phyloP scores from a whole-genome alignment of 2,329 filamentous ascomycete genomes.

The Hymenoscyphus repandus region DNA sequence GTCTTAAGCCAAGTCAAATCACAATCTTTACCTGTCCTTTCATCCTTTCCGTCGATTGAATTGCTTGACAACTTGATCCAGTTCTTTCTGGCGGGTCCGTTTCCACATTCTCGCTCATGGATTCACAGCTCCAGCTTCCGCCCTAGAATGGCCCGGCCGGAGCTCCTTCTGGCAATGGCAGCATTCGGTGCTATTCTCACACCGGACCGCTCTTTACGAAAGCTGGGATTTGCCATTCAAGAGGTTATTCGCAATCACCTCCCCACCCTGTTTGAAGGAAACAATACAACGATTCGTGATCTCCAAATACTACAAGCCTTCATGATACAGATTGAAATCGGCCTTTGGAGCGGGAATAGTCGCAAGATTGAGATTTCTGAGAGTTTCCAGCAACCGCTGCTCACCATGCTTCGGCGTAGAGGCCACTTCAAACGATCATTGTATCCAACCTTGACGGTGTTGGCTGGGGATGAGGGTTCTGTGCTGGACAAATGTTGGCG shows the following conservation, averaged over 20 bases:
- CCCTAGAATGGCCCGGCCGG: conserved; percentile 6
- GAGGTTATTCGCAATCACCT: conserved; percentile 14
- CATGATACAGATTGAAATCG: conserved; percentile 45
- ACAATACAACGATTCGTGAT: conserved; percentile 45
- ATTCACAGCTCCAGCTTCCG: conserved; percentile 18
- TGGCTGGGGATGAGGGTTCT: conserved; percentile 47
- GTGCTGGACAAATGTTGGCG: conserved; percentile 60
- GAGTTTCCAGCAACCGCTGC: conserved; percentile 44
- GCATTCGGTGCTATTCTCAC: conserved; percentile 17
- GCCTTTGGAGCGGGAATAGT: conserved; percentile 54
- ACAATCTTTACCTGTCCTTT: too few relatives aligned
- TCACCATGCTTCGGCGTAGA: conserved; percentile 12
- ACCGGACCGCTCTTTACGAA: conserved; percentile 12
- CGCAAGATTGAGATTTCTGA: conserved; percentile 56
- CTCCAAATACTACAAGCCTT: conserved; percentile 46
- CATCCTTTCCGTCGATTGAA: too few relatives aligned
- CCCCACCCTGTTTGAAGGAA: conserved; percentile 36
- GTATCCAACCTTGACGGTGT: too few relatives aligned
- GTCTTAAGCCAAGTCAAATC: too few relatives aligned
- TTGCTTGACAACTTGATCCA: too few relatives aligned
- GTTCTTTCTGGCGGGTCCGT: too few relatives aligned
- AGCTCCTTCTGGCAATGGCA: conserved; percentile 11
- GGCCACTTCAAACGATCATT: too few relatives aligned
- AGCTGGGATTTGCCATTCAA: conserved; percentile 24
- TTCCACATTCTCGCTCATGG: background rate